Evolutionary conservation across 2,329 filamentous ascomycete species (phyloP).

Genomic region (Diplodia scrobiculata): DNA sequence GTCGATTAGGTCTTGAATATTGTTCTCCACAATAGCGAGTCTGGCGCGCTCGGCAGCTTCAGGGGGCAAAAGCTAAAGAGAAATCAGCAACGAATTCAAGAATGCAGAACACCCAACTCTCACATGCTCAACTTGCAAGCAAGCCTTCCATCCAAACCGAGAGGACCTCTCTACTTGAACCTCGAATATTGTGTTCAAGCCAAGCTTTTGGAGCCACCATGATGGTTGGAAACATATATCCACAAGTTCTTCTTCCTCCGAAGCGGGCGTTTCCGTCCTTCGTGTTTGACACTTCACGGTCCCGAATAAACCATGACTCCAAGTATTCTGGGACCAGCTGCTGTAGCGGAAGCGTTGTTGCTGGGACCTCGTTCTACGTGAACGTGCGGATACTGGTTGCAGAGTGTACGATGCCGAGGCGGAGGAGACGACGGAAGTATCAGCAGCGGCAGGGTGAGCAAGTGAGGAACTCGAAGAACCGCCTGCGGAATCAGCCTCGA

Average conservation of each 20-base stretch:
- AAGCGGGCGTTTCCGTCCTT: no score
- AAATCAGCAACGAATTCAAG: not conserved
- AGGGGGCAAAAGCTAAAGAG: not conserved
- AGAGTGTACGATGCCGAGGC: not conserved
- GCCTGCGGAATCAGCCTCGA: not conserved
- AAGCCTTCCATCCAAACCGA: not conserved
- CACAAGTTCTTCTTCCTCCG: not conserved
- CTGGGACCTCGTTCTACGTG: not conserved
- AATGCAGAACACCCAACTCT: not conserved
- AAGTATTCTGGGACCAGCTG: not conserved
- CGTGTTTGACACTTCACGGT: not conserved
- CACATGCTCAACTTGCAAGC: not conserved
- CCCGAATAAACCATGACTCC: not conserved
- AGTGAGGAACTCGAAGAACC: not conserved
- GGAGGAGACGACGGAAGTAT: not conserved
- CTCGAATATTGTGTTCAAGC: not conserved
- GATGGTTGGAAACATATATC: not conserved
- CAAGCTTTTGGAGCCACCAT: conserved; percentile 5
- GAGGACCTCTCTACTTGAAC: not conserved
- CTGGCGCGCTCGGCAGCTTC: fast-evolving
- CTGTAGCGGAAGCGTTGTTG: not conserved
- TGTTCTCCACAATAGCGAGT: fast-evolving
- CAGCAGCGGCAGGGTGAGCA: no score
- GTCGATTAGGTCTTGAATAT: not conserved
- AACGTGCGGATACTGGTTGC: not conserved